Evolutionary conservation across 164 flowering plant species (phyloP).

Genomic region (Akebia trifoliata): DNA sequence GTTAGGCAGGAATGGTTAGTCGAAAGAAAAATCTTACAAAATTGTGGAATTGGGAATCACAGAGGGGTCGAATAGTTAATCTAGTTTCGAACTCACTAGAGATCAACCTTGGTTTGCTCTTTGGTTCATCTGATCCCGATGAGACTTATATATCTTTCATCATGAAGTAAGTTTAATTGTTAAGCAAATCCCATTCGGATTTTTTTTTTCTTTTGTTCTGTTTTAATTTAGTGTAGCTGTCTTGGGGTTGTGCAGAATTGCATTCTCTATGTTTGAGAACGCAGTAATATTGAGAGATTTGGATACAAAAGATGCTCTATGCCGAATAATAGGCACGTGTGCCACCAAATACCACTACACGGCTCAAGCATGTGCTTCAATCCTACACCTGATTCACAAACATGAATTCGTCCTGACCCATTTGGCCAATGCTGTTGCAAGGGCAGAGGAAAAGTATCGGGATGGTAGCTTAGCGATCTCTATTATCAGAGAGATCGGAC

Average conservation of each 20-base stretch:
- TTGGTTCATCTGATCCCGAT: conserved; percentile 82
- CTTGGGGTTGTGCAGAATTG: conserved; percentile 44
- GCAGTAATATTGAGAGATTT: conserved; percentile 54
- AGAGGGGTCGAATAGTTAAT: conserved; percentile 63
- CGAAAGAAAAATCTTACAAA: conserved; percentile 51
- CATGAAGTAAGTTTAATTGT: conserved; percentile 50
- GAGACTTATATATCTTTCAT: conserved; percentile 79
- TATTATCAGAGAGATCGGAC: conserved; percentile 83
- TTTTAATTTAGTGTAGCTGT: neutral
- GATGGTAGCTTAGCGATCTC: conserved; percentile 78
- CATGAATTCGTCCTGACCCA: conserved; percentile 61
- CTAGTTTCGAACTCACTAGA: conserved; percentile 85
- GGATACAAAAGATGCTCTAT: conserved; percentile 74
- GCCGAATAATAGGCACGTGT: conserved; percentile 84
- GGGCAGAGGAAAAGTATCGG: conserved; percentile 72
- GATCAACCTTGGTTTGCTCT: conserved; percentile 74
- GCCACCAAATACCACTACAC: conserved; percentile 77
- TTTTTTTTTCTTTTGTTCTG: neutral
- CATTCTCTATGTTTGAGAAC: conserved; percentile 74
- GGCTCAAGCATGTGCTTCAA: conserved; percentile 82
- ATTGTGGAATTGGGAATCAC: conserved; percentile 89
- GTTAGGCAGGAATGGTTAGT: conserved; percentile 39
- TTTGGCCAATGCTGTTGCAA: conserved; percentile 77
- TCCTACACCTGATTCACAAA: conserved; percentile 80
- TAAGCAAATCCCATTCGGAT: neutral